Evolutionary conservation across 2,329 filamentous ascomycete species (phyloP).

Genomic region (Apiospora kogelbergensis): DNA sequence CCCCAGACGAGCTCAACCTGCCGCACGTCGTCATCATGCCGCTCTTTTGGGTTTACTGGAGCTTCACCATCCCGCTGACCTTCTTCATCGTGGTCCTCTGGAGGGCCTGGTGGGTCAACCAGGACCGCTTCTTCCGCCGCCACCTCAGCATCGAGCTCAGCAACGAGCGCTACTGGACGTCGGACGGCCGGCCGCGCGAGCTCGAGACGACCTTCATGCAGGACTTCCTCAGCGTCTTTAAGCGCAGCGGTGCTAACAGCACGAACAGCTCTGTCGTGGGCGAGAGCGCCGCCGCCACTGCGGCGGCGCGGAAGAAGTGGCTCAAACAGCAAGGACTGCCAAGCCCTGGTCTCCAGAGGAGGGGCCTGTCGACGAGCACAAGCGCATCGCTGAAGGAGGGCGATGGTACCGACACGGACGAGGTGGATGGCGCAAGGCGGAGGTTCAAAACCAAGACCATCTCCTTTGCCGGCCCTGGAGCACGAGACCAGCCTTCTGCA

Average conservation of each 20-base stretch:
- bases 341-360: conserved; percentile 11
- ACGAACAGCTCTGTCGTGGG: conserved; percentile 25
- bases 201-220: conserved; percentile 42
- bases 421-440: background rate
- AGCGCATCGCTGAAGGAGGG: conserved; percentile 17
- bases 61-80: conserved; percentile 42
- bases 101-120: conserved; percentile 48
- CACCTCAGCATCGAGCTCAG: conserved; percentile 47
- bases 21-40: conserved; percentile 36
- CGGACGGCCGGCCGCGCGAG: conserved; percentile 40
- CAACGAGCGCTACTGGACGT: conserved; percentile 48
- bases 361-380: conserved; percentile 12
- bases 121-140: conserved; percentile 45
- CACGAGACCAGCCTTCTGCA: background rate
- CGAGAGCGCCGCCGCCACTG: background rate
- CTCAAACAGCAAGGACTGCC: conserved; percentile 8
- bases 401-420: conserved; percentile 17
- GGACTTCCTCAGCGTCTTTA: conserved; percentile 40
- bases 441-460: conserved; percentile 18
- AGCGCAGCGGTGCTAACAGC: conserved; percentile 22
- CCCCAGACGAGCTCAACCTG: conserved; percentile 19
- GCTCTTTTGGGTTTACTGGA: conserved; percentile 48
- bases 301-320: conserved; percentile 2
- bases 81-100: conserved; percentile 40
- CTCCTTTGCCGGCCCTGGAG: conserved; percentile 17